These are phyloP conservation scores for Paraglomus brasilianum DNA, from an alignment of 192 early-diverging fungal species.

Conservation along the genomic window DNA sequence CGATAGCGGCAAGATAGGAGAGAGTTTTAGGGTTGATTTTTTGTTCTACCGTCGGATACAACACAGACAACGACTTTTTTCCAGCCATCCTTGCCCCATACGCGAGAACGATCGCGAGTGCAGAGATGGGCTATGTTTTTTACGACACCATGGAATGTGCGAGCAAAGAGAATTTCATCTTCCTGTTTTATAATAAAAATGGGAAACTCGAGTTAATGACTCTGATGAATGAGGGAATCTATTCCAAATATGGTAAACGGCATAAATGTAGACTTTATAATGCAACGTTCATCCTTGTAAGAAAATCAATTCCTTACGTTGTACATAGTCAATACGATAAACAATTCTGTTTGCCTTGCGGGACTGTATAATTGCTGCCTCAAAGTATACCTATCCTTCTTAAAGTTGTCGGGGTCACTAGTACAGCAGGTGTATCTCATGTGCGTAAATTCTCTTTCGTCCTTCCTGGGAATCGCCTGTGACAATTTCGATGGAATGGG, in stretches of 20 bases:
- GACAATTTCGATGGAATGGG: conserved; percentile 64
- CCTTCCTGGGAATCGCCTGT: conserved; percentile 46
- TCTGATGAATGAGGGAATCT: neutral
- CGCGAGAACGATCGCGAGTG: conserved; percentile 70
- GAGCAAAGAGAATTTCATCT: conserved; percentile 86
- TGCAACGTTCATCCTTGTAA: too few species aligned
- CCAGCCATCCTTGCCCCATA: conserved; percentile 77
- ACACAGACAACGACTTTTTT: conserved; percentile 83
- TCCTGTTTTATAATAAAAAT: conserved; percentile 51
- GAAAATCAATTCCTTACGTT: conserved; percentile 47
- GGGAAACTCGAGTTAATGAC: neutral
- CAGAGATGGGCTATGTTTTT: conserved; percentile 92
- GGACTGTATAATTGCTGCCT: conserved; percentile 53
- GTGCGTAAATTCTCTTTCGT: conserved; percentile 83
- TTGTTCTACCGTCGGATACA: conserved; percentile 79
- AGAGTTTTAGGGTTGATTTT: conserved; percentile 70
- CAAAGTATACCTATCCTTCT: conserved; percentile 69
- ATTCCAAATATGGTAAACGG: neutral
- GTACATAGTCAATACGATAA: conserved; percentile 85
- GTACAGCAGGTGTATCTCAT: conserved; percentile 94
- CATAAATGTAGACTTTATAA: too few species aligned
- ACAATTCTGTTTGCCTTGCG: conserved; percentile 67
- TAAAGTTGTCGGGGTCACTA: conserved; percentile 84
- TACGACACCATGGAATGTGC: conserved; percentile 82
- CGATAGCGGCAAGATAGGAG: conserved; percentile 72